Conservation (phyloP, 768 basidiomycete species). For the Rubroboletus satanas region DNA sequence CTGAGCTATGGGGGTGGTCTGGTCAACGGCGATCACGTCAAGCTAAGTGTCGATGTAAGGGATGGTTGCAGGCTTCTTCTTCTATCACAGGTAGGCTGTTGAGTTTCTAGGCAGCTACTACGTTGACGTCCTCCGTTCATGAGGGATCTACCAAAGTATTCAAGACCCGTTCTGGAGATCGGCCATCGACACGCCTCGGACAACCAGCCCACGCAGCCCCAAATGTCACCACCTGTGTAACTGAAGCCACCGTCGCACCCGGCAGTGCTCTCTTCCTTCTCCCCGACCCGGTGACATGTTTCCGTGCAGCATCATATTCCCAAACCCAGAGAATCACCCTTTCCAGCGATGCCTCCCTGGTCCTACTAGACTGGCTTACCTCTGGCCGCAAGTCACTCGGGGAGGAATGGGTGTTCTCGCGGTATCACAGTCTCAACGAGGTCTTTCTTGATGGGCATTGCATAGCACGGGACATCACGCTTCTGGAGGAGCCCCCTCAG, state of each 20-base stretch:
- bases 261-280: slow-evolving; percentile 69
- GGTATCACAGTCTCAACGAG: slow-evolving; percentile 85
- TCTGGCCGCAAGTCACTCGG: slow-evolving; percentile 79
- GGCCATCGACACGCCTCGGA: slow-evolving; percentile 43
- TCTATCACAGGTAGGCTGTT: slow-evolving; percentile 71
- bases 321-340: slow-evolving; percentile 81
- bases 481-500: slow-evolving; percentile 54
- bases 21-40: slow-evolving; percentile 77
- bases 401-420: slow-evolving; percentile 87
- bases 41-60: slow-evolving; percentile 58
- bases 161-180: slow-evolving; percentile 65
- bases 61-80: slow-evolving; percentile 59
- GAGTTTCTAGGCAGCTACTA: neutral
- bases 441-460: slow-evolving; percentile 61
- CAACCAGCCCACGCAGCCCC: slow-evolving; percentile 5
- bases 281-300: slow-evolving; percentile 93
- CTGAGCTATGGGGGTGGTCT: slow-evolving; percentile 90
- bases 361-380: slow-evolving; percentile 89
- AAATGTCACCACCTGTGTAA: slow-evolving; percentile 54
- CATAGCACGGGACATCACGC: slow-evolving; percentile 71
- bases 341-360: slow-evolving; percentile 52
- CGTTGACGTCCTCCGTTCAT: slow-evolving; percentile 1
- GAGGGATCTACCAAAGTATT: slow-evolving; percentile 96
- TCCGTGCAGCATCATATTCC: slow-evolving; percentile 74
- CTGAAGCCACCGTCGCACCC: slow-evolving; percentile 53